Conservation (phyloP, 2,329 filamentous ascomycete genomes). For the Diaporthe citriasiana region DNA sequence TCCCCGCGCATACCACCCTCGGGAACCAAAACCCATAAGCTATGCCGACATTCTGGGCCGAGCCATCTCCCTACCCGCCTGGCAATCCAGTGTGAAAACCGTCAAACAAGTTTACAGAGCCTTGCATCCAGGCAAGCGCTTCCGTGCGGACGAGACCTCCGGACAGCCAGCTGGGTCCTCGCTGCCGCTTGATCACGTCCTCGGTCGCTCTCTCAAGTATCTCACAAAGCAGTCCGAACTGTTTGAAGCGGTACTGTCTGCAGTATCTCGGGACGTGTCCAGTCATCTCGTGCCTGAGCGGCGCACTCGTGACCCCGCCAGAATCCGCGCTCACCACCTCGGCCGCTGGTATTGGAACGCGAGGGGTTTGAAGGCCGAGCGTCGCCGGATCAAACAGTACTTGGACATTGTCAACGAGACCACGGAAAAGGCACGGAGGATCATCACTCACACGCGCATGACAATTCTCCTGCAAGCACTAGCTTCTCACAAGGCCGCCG, state of each 20-base stretch:
- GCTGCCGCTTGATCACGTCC: neutral
- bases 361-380: neutral
- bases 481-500: no score
- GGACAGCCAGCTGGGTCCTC: neutral
- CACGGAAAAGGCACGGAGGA: neutral
- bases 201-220: neutral
- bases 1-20: neutral
- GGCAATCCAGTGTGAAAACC: accelerated
- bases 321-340: neutral
- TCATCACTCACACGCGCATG: accelerated
- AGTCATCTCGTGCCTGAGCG: no score
- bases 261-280: neutral
- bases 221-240: accelerated
- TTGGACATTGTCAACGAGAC: accelerated
- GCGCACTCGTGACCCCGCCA: no score
- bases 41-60: neutral
- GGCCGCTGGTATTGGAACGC: neutral
- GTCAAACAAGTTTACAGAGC: accelerated
- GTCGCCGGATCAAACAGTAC: neutral
- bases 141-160: neutral
- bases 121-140: neutral
- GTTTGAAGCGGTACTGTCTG: neutral
- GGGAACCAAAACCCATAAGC: neutral
- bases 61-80: no score
- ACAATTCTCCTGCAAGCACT: accelerated